These are phyloP conservation scores for Sapria himalayana DNA, from an alignment of 345 rosid species.

Conservation along the genomic window DNA sequence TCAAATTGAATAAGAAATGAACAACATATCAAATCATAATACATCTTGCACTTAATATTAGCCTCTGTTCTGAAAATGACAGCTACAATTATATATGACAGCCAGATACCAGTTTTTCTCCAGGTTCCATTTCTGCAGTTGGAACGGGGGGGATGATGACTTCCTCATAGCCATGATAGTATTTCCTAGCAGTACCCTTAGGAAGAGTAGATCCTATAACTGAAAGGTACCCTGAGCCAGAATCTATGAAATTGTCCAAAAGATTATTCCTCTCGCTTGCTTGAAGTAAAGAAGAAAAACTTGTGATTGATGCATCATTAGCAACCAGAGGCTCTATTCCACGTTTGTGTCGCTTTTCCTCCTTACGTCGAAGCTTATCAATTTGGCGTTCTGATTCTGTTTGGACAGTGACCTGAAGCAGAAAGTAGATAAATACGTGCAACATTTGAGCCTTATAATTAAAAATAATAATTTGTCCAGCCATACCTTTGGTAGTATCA, in stretches of 20 bases:
- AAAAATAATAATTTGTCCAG: no score
- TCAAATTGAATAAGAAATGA: no score
- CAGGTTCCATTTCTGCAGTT: slow-evolving; percentile 75
- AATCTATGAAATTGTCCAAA: slow-evolving; percentile 49
- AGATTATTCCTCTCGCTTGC: slow-evolving; percentile 66
- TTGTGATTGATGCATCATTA: slow-evolving; percentile 34
- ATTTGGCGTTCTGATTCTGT: slow-evolving; percentile 75
- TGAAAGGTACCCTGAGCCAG: slow-evolving; percentile 34
- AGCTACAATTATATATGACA: no score
- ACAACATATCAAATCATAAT: no score
- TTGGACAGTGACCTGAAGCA: slow-evolving; percentile 69
- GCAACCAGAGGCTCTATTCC: slow-evolving; percentile 53
- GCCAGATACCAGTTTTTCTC: slow-evolving; percentile 87
- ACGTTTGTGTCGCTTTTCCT: slow-evolving; percentile 68
- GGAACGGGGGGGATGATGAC: slow-evolving; percentile 79
- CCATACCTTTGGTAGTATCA: no score
- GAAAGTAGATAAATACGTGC: not conserved
- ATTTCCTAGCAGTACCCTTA: slow-evolving; percentile 75
- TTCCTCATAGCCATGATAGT: slow-evolving; percentile 81
- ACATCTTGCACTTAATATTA: no score
- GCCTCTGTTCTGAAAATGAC: no score
- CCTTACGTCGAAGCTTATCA: slow-evolving; percentile 91
- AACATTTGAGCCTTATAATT: not conserved
- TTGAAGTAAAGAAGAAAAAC: slow-evolving; percentile 73
- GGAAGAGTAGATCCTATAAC: slow-evolving; percentile 61